Evolutionary conservation across 139 green algal genomes (phyloP), one percentile per base, ranked within the genome.

Genomic region (Astrephomene gubernaculifera): DNA sequence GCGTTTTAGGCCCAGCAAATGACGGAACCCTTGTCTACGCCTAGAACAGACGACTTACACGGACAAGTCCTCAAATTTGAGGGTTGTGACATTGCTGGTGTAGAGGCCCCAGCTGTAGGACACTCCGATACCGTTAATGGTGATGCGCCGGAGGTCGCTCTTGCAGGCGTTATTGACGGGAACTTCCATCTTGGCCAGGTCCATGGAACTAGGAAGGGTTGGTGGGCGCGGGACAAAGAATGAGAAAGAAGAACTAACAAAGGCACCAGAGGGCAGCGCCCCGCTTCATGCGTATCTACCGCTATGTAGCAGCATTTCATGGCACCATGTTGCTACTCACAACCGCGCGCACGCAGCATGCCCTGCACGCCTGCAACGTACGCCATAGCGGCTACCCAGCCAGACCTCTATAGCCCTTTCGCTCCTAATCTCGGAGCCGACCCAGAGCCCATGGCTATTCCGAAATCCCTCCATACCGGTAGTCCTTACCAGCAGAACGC

Each of bases 181-280:
- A 4, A 82, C 57, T 57, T 82, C 75, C 27, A 82, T 14, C 75
- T 71, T 81, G 35, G 35, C 33, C 4, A 70, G 70, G 35, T 69
- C 53, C 73, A 81, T 81, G 25, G 12, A 8, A 14, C 54, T 54
- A 70, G n/a, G 9, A 5, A 52, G 27, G 65, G 43, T 25, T 36
- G 63, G 24, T 29, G 41, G 39, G 25, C 35, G 22, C 33, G 8
- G 38, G 67, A 57, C 4, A 19, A 57, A 57, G 4, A 36, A 57
- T 38, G 39, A 35, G 2, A 35, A 75, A 57, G 12, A 35, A 24
- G 2, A 75, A 57, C 39, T 75, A 31, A 2, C 6, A 22, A 14
- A 65, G n/a, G n/a, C n/a, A n/a, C n/a, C n/a, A n/a, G n/a, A n/a
- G n/a, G n/a, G n/a, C n/a, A n/a, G n/a, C n/a, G n/a, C n/a, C n/a